A percentile compares a stretch with the other conserved stretches of the same genome.
phyloP scores from a whole-genome alignment of 306 rosid species.

The Prunus mongolica region DNA sequence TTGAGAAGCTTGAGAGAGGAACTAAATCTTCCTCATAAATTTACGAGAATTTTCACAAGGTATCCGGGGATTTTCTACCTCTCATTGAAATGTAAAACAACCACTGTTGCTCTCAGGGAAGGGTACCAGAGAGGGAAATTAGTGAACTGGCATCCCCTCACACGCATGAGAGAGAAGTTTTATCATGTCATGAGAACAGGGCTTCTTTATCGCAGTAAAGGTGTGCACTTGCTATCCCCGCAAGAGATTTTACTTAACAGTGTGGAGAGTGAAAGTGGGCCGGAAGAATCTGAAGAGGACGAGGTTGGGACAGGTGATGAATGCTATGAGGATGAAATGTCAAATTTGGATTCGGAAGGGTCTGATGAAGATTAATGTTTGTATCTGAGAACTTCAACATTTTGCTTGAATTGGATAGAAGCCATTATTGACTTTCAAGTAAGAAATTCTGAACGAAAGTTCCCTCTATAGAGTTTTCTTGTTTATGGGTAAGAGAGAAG shows the following conservation, averaged over 20 bases:
- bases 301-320: conserved; percentile 22
- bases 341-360: conserved; percentile 26
- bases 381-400: not conserved
- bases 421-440: conserved; percentile 11
- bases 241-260: conserved; percentile 24
- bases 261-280: conserved; percentile 29
- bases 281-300: conserved; percentile 43
- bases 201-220: conserved; percentile 63
- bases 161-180: conserved; percentile 58
- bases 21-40: conserved; percentile 79
- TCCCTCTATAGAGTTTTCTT: not conserved
- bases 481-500: not conserved
- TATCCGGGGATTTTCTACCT: conserved; percentile 88
- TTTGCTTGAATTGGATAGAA: conserved; percentile 2
- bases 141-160: conserved; percentile 73
- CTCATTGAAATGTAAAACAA: conserved; percentile 83
- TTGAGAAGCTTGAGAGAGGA: conserved; percentile 83
- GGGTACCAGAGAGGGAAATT: conserved; percentile 74
- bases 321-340: conserved; percentile 10
- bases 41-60: conserved; percentile 76
- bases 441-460: conserved; percentile 13
- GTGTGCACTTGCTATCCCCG: conserved; percentile 35
- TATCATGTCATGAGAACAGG: conserved; percentile 87
- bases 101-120: conserved; percentile 71
- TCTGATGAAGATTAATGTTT: conserved; percentile 35